Evolutionary conservation across 2,329 filamentous ascomycete species (phyloP).

Genomic region (Cercospora zeina): DNA sequence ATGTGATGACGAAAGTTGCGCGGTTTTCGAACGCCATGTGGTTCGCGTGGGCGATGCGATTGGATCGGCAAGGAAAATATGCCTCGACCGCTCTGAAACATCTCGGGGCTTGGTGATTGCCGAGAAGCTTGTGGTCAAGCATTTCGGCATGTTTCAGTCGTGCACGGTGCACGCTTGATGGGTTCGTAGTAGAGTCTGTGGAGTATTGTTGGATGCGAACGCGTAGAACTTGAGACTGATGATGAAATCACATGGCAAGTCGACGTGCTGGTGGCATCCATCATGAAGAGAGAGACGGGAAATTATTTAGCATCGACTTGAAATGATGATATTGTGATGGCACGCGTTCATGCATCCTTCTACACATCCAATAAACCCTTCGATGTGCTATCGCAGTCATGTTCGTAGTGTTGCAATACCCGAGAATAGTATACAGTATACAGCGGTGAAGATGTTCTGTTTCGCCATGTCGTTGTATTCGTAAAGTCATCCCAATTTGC

Average conservation of each 20-base stretch:
- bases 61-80: not conserved
- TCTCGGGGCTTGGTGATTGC: not conserved
- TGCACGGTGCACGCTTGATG: no score
- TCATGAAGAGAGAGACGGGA: no score
- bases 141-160: not conserved
- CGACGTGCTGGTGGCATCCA: no score
- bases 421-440: constrained; percentile 17
- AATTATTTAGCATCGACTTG: no score
- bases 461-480: constrained; percentile 8
- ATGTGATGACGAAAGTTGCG: not conserved
- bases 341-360: not conserved
- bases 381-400: not conserved
- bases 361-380: not conserved
- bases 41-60: not conserved
- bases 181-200: no score
- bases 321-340: no score
- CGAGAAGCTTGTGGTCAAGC: not conserved
- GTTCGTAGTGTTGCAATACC: constrained; percentile 18
- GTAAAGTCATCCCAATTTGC: constrained; percentile 19
- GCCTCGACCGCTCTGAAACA: no score
- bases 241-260: no score
- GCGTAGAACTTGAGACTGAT: no score
- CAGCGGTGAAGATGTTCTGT: constrained; percentile 2
- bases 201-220: no score
- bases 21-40: not conserved